Conservation (phyloP, 2,329 filamentous ascomycete genomes). For the Fusarium paranaense region DNA sequence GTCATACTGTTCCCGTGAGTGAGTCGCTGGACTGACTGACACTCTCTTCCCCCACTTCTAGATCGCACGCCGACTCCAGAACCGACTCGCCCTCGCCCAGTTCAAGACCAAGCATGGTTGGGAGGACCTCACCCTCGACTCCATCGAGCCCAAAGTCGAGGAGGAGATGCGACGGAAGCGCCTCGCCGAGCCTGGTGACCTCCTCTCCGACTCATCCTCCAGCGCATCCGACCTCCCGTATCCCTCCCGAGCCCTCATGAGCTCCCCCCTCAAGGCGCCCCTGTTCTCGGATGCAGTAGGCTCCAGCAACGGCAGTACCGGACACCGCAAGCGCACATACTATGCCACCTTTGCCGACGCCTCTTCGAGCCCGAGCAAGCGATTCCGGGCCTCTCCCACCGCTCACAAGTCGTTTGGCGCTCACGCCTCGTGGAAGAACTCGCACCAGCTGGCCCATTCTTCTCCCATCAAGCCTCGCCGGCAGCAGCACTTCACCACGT, state of each 20-base stretch:
- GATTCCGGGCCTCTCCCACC: constrained; percentile 73
- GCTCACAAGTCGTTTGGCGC: constrained; percentile 67
- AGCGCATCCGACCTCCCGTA: constrained; percentile 83
- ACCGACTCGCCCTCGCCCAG: constrained; percentile 93
- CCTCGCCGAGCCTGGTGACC: constrained; percentile 73
- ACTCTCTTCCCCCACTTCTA: constrained; percentile 53
- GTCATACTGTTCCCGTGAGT: not conserved
- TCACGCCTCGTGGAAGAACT: constrained; percentile 79
- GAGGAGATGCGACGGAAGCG: constrained; percentile 82
- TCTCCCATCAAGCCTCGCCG: constrained; percentile 85
- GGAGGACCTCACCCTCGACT: constrained; percentile 88
- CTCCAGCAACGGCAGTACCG: constrained; percentile 75
- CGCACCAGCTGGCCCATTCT: constrained; percentile 82
- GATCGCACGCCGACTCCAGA: constrained; percentile 94
- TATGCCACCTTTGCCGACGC: constrained; percentile 67
- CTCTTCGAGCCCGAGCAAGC: constrained; percentile 72
- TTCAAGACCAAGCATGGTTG: constrained; percentile 98
- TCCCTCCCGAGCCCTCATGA: constrained; percentile 76
- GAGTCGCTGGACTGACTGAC: constrained; percentile 25
- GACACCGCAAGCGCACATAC: constrained; percentile 74
- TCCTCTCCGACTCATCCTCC: constrained; percentile 88
- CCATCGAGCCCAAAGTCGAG: constrained; percentile 86
- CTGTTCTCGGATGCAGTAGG: constrained; percentile 87
- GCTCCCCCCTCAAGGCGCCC: constrained; percentile 84
- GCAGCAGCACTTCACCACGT: constrained; percentile 79